Evolutionary conservation across 2,329 filamentous ascomycete genomes (phyloP), one percentile per base, ranked within the genome.

Genomic region (Penicillium sp.): DNA sequence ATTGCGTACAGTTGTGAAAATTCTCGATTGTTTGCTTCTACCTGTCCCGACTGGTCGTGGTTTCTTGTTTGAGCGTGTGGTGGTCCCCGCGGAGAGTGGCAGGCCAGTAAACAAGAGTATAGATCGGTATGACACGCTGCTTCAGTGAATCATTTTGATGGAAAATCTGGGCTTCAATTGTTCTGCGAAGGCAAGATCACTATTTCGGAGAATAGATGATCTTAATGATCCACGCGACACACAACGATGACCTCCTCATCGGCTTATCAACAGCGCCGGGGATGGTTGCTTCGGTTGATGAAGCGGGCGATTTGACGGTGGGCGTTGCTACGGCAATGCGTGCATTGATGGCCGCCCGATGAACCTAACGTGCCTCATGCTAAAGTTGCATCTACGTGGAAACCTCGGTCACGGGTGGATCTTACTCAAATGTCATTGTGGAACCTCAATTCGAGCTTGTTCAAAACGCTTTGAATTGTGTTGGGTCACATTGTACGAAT

Each of bases 1-100:
- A 52, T 41, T 50, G 35, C 49, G 48, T 59, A 59, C 57, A 53
- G 57, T 58, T 52, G 54, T 42, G 51, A 18, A 42, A 49, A 35
- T 37, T 35, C 29, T 11, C 7, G 42, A 25, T 53, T 46, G 43
- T 48, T 54, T 50, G 45, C 49, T 41, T 46, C 4, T 29, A 34
- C 38, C 34, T 41, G 13, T 46, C 52, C 44, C 25, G 33, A 43
- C 38, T 32, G 39, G 32, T 28, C 42, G 34, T 18, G 25, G 28
- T 43, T 48, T 44, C 28, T 13, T 33, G 35, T 50, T 25, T 29
- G 25, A 32, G 29, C 40, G 34, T 34, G 11, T 25, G 28, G 24
- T 39, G 29, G n/a, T 40, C 39, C 48, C 38, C 45, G 46, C 39
- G 48, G 50, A 47, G 46, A 39, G 39, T 37, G 13, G 46, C 18